Evolutionary conservation across 495 filamentous ascomycete species (phyloP).

Genomic region (Parathielavia appendiculata): DNA sequence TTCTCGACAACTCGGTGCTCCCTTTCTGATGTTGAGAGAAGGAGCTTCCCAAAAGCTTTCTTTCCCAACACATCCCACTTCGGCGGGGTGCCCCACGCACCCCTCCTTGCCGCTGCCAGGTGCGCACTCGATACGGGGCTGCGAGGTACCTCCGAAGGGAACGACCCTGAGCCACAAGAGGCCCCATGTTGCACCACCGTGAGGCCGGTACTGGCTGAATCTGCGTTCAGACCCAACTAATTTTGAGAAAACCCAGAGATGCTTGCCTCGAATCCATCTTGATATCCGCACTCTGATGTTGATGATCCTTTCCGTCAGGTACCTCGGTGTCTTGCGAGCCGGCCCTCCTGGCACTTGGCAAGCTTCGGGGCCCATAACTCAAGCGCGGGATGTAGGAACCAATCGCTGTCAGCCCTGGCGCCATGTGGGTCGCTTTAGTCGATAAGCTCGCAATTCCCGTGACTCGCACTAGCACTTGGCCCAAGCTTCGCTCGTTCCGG

Average conservation of each 20-base stretch:
- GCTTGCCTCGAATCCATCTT: not conserved
- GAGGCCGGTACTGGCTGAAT: not conserved
- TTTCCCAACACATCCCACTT: slow-evolving; percentile 24
- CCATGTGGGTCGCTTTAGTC: slow-evolving; percentile 9
- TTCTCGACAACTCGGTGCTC: slow-evolving; percentile 11
- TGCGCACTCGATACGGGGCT: not conserved
- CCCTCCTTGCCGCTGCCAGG: slow-evolving; percentile 8
- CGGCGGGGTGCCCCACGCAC: slow-evolving; percentile 14
- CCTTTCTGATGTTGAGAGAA: slow-evolving; percentile 2
- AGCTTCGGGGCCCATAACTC: not conserved
- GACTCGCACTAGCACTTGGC: slow-evolving; percentile 13
- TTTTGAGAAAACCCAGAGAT: not conserved
- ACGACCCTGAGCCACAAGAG: not conserved
- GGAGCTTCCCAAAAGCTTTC: slow-evolving; percentile 16
- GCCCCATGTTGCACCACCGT: not conserved
- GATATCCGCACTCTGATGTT: not conserved
- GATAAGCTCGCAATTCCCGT: not conserved
- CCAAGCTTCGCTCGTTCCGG: slow-evolving; percentile 4
- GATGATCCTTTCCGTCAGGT: not conserved
- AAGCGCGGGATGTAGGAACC: not conserved
- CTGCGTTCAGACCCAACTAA: not conserved
- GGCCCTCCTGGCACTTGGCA: slow-evolving; percentile 3
- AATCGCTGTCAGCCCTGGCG: not conserved
- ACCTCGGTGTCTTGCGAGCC: not conserved
- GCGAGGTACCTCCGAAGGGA: not conserved